Evolutionary conservation across 1,284 basidiomycete species (phyloP).

Genomic region (Melampsora larici-populina): DNA sequence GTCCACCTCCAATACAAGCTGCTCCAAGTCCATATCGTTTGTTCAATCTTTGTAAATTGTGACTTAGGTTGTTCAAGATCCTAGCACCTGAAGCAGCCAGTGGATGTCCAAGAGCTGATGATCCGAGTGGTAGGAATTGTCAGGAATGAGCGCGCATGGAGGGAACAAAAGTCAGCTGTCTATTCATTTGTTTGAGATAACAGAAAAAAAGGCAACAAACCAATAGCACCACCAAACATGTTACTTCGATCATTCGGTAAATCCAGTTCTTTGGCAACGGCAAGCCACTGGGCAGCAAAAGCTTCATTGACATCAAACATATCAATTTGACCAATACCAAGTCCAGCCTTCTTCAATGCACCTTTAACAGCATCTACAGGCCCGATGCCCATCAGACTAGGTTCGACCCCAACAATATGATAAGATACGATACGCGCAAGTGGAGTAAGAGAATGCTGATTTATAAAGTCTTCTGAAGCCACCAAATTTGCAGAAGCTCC

Average conservation of each 20-base stretch:
- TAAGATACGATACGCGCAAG: constrained; percentile 78
- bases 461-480: constrained; percentile 64
- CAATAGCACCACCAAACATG: constrained; percentile 58
- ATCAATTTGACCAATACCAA: constrained; percentile 58
- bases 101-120: constrained; percentile 60
- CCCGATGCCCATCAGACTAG: constrained; percentile 62
- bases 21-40: constrained; percentile 60
- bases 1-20: constrained; percentile 60
- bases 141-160: background rate
- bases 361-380: constrained; percentile 57
- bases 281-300: constrained; percentile 88
- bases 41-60: constrained; percentile 59
- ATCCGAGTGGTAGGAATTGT: background rate
- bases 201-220: constrained; percentile 39
- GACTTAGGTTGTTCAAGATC: constrained; percentile 59
- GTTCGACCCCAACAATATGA: constrained; percentile 60
- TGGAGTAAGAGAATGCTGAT: constrained; percentile 63
- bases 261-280: constrained; percentile 81
- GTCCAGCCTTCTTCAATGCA: constrained; percentile 54
- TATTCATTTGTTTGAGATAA: background rate
- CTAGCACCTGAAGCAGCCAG: constrained; percentile 60
- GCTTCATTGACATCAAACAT: constrained; percentile 66
- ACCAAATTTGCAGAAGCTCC: constrained; percentile 94
- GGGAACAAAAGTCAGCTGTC: background rate
- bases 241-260: constrained; percentile 63